phyloP scores from a whole-genome alignment of 1,284 basidiomycete genomes.

The Serendipita sp. region DNA sequence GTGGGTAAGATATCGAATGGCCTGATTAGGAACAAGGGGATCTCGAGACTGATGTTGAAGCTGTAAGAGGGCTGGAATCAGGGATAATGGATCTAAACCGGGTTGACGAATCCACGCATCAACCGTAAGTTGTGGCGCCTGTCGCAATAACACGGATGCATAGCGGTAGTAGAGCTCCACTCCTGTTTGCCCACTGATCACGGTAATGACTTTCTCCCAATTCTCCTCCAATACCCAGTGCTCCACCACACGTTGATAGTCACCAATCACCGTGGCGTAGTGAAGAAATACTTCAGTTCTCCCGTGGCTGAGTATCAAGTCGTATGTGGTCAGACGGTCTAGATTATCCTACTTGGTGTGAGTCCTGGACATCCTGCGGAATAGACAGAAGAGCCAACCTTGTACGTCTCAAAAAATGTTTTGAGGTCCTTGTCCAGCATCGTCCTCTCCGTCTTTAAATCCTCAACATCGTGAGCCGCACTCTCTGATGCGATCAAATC shows the following conservation, averaged over 20 bases:
- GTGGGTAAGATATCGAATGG: conserved; percentile 77
- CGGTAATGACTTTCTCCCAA: conserved; percentile 82
- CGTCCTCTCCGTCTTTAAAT: conserved; percentile 63
- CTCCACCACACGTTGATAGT: conserved; percentile 76
- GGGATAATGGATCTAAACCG: conserved; percentile 63
- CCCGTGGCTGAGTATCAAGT: conserved; percentile 86
- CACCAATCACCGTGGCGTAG: conserved; percentile 73
- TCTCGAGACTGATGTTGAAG: conserved; percentile 53
- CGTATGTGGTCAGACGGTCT: conserved; percentile 75
- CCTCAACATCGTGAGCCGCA: conserved; percentile 74
- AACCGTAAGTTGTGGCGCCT: conserved; percentile 77
- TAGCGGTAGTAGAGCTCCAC: conserved; percentile 91
- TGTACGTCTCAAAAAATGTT: conserved; percentile 87
- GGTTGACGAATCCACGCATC: conserved; percentile 83
- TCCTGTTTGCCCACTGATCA: conserved; percentile 64
- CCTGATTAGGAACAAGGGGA: conserved; percentile 64
- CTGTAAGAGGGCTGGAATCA: conserved; percentile 83
- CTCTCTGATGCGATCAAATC: conserved; percentile 77
- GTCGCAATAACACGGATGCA: conserved; percentile 73
- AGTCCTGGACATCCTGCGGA: background rate
- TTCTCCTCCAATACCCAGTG: conserved; percentile 86
- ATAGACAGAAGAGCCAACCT: conserved; percentile 31
- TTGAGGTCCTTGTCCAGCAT: conserved; percentile 87
- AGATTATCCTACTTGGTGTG: conserved; percentile 48
- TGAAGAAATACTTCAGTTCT: conserved; percentile 85